A percentile compares a stretch with the other conserved stretches of the same genome.
Evolutionary conservation across 768 basidiomycete species (phyloP).

Genomic region (Coprinopsis marcescibilis): DNA sequence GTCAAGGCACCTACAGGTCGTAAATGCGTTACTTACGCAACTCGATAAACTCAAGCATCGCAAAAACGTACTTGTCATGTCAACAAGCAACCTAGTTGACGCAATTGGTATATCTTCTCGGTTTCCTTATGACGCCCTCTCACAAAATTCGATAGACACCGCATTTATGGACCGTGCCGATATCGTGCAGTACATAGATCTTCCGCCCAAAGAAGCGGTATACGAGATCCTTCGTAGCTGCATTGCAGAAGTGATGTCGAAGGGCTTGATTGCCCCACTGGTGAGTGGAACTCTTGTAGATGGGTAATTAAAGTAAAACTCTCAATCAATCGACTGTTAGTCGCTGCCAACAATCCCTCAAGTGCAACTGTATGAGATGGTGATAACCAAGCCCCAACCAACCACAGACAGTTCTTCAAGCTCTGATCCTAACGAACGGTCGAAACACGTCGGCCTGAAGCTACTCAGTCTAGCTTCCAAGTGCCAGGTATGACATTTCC

Average conservation of each 20-base stretch:
- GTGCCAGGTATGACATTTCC: constrained; percentile 63
- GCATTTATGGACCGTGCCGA: constrained; percentile 98
- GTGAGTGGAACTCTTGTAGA: constrained; percentile 36
- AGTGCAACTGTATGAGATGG: constrained; percentile 53
- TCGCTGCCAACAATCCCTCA: constrained; percentile 56
- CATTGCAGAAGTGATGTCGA: constrained; percentile 70
- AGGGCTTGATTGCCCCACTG: constrained; percentile 58
- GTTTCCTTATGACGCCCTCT: too few species aligned
- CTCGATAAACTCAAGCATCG: constrained; percentile 90
- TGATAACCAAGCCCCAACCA: constrained; percentile 27
- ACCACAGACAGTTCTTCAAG: constrained; percentile 20
- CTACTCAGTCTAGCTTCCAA: constrained; percentile 64
- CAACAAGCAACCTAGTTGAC: constrained; percentile 91
- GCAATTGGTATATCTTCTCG: constrained; percentile 76
- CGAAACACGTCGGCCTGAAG: constrained; percentile 48
- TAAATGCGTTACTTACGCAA: constrained; percentile 95
- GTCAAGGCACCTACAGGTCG: constrained; percentile 53
- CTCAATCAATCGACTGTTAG: constrained; percentile 40
- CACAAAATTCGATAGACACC: constrained; percentile 67
- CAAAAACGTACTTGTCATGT: constrained; percentile 93
- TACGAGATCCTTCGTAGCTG: constrained; percentile 89
- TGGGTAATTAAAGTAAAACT: constrained; percentile 5
- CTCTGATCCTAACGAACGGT: constrained; percentile 40
- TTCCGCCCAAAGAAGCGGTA: constrained; percentile 86
- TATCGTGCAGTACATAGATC: constrained; percentile 90